Conservation (phyloP, 106 monocot genomes). For the Apostasia ramifera region DNA sequence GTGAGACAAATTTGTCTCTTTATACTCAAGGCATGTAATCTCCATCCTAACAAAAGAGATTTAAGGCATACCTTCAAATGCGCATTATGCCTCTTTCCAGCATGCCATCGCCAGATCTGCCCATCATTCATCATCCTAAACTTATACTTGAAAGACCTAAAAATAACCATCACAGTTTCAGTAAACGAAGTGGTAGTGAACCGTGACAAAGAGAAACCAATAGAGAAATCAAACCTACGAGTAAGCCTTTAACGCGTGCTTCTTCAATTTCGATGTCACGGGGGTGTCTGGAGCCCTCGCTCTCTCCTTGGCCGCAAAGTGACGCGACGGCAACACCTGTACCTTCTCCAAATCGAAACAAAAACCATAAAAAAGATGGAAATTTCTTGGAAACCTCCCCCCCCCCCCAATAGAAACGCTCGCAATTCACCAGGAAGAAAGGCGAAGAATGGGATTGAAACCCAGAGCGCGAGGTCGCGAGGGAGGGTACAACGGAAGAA, state of each 20-base stretch:
- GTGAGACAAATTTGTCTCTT: too few relatives aligned
- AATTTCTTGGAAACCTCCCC: background rate
- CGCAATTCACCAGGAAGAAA: background rate
- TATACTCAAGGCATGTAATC: background rate
- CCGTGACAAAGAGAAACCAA: background rate
- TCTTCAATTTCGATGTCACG: constrained; percentile 65
- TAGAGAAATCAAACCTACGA: constrained; percentile 39
- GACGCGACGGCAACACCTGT: constrained; percentile 29
- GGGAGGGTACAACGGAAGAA: constrained; percentile 9
- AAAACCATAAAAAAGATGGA: background rate
- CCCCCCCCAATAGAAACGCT: background rate
- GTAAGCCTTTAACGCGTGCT: constrained; percentile 65
- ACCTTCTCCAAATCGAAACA: constrained; percentile 2
- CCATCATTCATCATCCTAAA: constrained; percentile 70
- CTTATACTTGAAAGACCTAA: constrained; percentile 67
- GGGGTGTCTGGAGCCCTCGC: constrained; percentile 64
- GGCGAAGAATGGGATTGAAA: background rate
- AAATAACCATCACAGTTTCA: constrained; percentile 8
- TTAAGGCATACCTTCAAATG: constrained; percentile 41
- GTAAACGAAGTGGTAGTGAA: background rate
- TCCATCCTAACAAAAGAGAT: background rate
- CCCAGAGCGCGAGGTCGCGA: background rate
- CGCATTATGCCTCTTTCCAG: constrained; percentile 79
- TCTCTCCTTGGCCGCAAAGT: constrained; percentile 35
- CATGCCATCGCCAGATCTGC: constrained; percentile 53